phyloP scores from a whole-genome alignment of 768 basidiomycete genomes.

The Russula emetica region DNA sequence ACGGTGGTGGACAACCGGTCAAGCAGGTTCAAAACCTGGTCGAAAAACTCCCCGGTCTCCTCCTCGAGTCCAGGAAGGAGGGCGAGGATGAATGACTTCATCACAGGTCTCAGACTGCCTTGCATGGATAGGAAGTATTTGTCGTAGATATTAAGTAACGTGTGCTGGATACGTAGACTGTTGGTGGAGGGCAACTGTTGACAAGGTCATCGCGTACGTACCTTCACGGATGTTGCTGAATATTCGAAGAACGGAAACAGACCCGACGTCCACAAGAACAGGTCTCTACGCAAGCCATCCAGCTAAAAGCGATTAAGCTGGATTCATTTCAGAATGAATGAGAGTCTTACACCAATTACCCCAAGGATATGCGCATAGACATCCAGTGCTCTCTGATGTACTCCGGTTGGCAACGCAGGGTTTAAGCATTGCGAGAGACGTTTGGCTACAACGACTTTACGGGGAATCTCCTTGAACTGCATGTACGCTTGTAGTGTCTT shows the following conservation, averaged over 20 bases:
- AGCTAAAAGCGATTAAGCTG: constrained; percentile 43
- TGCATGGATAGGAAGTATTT: constrained; percentile 88
- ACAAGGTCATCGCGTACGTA: constrained; percentile 38
- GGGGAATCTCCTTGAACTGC: constrained; percentile 94
- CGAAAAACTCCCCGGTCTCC: constrained; percentile 96
- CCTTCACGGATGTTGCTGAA: constrained; percentile 98
- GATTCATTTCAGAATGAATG: not conserved
- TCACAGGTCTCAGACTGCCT: constrained; percentile 73
- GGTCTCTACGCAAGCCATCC: constrained; percentile 81
- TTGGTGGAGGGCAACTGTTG: constrained; percentile 7
- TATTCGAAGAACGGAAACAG: constrained; percentile 99
- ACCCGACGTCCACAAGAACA: constrained; percentile 92
- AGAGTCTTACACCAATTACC: constrained; percentile 75
- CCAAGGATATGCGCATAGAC: constrained; percentile 90
- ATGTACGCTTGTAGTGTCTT: constrained; percentile 91
- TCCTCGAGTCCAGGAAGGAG: constrained; percentile 94
- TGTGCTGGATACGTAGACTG: constrained; percentile 49
- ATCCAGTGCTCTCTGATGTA: constrained; percentile 93
- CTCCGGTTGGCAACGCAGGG: constrained; percentile 94
- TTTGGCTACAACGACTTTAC: constrained; percentile 91
- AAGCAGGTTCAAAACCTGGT: constrained; percentile 78
- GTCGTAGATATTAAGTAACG: constrained; percentile 87
- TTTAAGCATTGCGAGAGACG: constrained; percentile 94
- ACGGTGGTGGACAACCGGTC: constrained; percentile 81
- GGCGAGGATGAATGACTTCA: constrained; percentile 92